Base-by-base conservation (phyloP, 305 asterid genomes). In the Fraxinus nigra region DNA sequence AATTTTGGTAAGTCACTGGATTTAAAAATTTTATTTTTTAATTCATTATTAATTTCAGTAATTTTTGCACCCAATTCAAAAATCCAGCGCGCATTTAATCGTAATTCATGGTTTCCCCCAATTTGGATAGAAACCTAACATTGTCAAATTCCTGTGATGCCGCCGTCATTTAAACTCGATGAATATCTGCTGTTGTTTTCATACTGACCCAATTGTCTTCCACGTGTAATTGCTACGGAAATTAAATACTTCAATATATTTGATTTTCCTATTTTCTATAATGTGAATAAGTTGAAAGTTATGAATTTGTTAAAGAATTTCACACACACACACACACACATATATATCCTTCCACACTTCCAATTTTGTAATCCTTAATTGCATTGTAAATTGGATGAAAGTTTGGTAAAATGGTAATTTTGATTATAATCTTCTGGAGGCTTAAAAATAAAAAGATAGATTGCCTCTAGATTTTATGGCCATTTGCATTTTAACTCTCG, bases 211-310 rank as follows among this genome's bases (percentile, higher is more conserved):
- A 65, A 20, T 65, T 65, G 73, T 22, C 35, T 30, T 67, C 38
- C 37, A 24, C 7, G 8, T 26, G 7, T 26, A 67, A 67, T 26
- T 67, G 34, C 37, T 10, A 28, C n/a, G 38, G 74, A 28, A 28
- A 67, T 28, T 69, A 69, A 69, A 32, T 24, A 69, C 22, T 69
- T 70, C 4, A 70, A 28, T 30, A 6, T 30, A 32, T 14, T 14
- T 70, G 75, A 16, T 32, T 70, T 70, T 70, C 20, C 40, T 14
- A 5, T 70, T 51, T 85, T 80, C 46, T 65, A 65, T 65, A 82
- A 72, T 84, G 61, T 75, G 46, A 67, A 35, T 26, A 48, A 43
- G 59, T 63, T 32, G 80, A 80, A 78, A 43, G 28, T 46, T 43
- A 20, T 34, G 78, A 56, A 59, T 79, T n/a, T 61, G 14, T 51